A percentile compares a stretch with the other conserved stretches of the same genome.
Conservation (phyloP, 1,139 yeast species). For the Suhomyces terraborum region DNA sequence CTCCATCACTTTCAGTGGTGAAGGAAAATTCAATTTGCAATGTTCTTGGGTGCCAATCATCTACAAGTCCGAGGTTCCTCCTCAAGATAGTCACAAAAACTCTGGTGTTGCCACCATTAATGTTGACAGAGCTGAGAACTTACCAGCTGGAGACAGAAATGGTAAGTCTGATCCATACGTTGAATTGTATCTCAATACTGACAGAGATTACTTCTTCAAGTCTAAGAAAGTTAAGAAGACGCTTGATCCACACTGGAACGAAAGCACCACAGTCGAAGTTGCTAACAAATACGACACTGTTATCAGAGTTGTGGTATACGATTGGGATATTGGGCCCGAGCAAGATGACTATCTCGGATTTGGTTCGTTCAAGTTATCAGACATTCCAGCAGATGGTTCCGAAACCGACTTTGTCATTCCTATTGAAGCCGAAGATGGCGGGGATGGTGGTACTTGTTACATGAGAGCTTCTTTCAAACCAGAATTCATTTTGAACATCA, state of each 20-base stretch:
- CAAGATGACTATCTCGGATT: constrained; percentile 79
- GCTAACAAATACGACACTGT: constrained; percentile 61
- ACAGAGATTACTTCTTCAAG: constrained; percentile 59
- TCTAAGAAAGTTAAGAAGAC: constrained; percentile 84
- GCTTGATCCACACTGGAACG: constrained; percentile 85
- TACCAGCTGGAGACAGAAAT: constrained; percentile 81
- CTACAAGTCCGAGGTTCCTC: constrained; percentile 59
- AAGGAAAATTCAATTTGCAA: constrained; percentile 56
- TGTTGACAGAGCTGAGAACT: constrained; percentile 64
- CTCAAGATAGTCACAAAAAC: constrained; percentile 72
- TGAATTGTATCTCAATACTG: constrained; percentile 64
- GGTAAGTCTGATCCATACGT: constrained; percentile 94
- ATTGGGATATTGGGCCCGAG: constrained; percentile 92
- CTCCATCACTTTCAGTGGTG: constrained; percentile 47
- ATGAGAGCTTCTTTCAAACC: constrained; percentile 69
- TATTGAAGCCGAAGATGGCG: constrained; percentile 57
- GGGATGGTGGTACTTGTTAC: constrained; percentile 63
- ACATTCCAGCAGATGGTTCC: constrained; percentile 59
- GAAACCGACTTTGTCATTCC: constrained; percentile 53
- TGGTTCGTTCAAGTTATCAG: constrained; percentile 59
- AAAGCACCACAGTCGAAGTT: constrained; percentile 53
- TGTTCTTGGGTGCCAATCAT: constrained; percentile 79
- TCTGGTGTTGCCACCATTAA: constrained; percentile 72
- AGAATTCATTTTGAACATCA: constrained; percentile 57
- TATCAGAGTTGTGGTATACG: constrained; percentile 62